Base-by-base conservation (phyloP, 768 basidiomycete genomes). In the Russula ochroleuca region DNA sequence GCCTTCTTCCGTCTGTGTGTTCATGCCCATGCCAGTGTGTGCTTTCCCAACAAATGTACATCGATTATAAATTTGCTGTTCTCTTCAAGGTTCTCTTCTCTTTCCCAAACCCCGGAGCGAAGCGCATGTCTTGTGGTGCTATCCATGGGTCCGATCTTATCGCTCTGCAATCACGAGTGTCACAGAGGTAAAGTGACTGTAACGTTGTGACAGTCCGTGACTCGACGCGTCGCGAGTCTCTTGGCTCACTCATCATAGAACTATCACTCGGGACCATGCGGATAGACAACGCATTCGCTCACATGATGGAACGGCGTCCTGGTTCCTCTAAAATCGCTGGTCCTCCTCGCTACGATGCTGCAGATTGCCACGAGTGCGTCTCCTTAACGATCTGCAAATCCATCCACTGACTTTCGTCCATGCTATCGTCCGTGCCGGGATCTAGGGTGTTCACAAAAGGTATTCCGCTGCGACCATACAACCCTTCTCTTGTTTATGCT, bases 381-480 rank as follows among this genome's bases (percentile, higher is more conserved):
- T 10, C 15, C 1, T 45, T 10, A 1, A 38, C 17, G 4, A n/a
- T 50, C 31, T 11, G 15, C 19, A 45, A 17, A 3, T 11, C 7
- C 47, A 48, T n/a, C 4, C 4, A 51, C 48, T 64, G 0, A 61
- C 47, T 1, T 14, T 31, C 9, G n/a, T 47, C n/a, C 11, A 9
- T 28, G 3, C 47, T 1, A 9, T 31, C 9, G n/a, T 47, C n/a
- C 11, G 14, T 28, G 3, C 21, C 9, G 10, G 21, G 33, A 33
- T 35, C 19, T n/a, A 64, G 63, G 31, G 59, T 64, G 2, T 64
- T 64, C 21, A 64, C 58, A 37, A 64, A 41, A 13, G 59, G 63
- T 64, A 61, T 9, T 33, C 47, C 15, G 17, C 17, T 28, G 15
- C 13, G 0, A 31, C 9, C 8, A 38, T 10, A 13, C 19, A 5